Percentiles rank a stretch among this genome's conserved stretches.
Conservation (phyloP, 2,329 filamentous ascomycete genomes). For the Hirsutella rhossiliensis region DNA sequence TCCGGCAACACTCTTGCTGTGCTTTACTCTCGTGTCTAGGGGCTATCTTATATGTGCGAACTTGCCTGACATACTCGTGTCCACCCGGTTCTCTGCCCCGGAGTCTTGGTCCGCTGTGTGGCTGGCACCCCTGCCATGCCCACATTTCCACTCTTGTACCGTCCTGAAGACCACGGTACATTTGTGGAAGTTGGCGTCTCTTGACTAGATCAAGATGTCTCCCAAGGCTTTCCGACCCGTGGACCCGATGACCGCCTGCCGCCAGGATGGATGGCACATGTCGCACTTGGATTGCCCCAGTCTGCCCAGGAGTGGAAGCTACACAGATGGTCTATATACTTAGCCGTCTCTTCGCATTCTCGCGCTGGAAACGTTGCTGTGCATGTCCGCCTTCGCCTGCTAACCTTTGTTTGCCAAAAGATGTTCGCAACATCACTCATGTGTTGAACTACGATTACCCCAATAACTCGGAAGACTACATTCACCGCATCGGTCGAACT, state of each 20-base stretch:
- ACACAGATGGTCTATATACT: constrained; percentile 37
- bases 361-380: constrained; percentile 52
- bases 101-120: constrained; percentile 62
- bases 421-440: constrained; percentile 99
- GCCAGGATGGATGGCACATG: constrained; percentile 39
- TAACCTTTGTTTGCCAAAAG: constrained; percentile 70
- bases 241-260: constrained; percentile 44
- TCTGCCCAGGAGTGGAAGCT: constrained; percentile 42
- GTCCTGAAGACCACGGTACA: constrained; percentile 49
- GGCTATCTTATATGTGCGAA: constrained; percentile 81
- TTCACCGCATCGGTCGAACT: constrained; percentile 92
- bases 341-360: constrained; percentile 32
- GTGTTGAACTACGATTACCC: constrained; percentile 99
- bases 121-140: constrained; percentile 48
- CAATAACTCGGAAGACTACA: constrained; percentile 98
- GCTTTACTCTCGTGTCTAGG: constrained; percentile 89
- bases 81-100: constrained; percentile 69
- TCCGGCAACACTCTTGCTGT: constrained; percentile 51
- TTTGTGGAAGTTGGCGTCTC: constrained; percentile 65
- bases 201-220: constrained; percentile 65
- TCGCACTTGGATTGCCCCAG: constrained; percentile 48
- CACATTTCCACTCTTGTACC: constrained; percentile 66
- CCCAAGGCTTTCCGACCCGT: constrained; percentile 45
- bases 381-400: constrained; percentile 44
- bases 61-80: constrained; percentile 81